These are phyloP conservation scores for Leccinum arenicola DNA, from an alignment of 768 basidiomycete genomes.

Conservation along the genomic window DNA sequence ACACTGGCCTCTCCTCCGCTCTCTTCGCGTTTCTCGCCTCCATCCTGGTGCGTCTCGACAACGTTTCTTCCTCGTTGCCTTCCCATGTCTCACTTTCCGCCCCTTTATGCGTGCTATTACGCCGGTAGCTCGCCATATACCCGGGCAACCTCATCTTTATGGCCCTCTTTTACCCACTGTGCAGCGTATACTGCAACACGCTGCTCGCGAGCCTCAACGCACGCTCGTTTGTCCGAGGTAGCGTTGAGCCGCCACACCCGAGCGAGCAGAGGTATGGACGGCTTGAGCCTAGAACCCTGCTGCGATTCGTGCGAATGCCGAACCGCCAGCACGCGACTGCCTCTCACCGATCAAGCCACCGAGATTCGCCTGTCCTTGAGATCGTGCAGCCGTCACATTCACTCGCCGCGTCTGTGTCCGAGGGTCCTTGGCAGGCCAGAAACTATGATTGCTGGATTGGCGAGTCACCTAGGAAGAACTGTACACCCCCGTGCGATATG, in stretches of 20 bases:
- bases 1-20: constrained; percentile 24
- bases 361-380: not conserved
- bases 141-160: constrained; percentile 23
- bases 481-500: not conserved
- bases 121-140: constrained; percentile 20
- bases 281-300: not conserved
- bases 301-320: not conserved
- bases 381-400: not conserved
- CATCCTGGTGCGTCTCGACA: constrained; percentile 16
- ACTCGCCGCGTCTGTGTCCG: not conserved
- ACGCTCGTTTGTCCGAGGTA: constrained; percentile 11
- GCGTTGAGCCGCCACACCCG: not conserved
- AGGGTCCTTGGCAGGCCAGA: not conserved
- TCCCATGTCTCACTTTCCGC: not conserved
- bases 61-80: not conserved
- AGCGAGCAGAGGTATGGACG: not conserved
- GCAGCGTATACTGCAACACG: constrained; percentile 34
- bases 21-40: constrained; percentile 21
- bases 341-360: not conserved
- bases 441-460: not conserved
- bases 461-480: not conserved
- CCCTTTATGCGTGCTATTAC: not conserved
- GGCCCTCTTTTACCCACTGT: constrained; percentile 30
- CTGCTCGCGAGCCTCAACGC: constrained; percentile 33
- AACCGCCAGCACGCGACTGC: not conserved